Conservation (phyloP, 352 stramenopile genomes). For the Phytophthora ohioensis region DNA sequence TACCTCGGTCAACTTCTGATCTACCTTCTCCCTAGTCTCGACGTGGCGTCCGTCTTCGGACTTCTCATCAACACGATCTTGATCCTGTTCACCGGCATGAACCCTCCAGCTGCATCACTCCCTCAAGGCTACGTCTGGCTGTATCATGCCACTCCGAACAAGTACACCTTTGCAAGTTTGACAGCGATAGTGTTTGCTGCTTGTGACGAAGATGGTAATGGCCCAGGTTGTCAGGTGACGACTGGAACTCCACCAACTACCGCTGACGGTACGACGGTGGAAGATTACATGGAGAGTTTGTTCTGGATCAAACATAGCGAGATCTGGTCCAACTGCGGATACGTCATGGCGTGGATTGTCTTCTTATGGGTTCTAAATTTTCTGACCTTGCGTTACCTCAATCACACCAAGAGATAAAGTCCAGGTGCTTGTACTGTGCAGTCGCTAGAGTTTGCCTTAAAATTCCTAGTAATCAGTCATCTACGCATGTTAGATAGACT, state of each 20-base stretch:
- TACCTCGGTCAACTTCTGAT: constrained; percentile 22
- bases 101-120: constrained; percentile 4
- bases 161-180: constrained; percentile 30
- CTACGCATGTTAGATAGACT: too few species aligned
- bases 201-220: constrained; percentile 7
- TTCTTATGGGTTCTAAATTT: constrained; percentile 43
- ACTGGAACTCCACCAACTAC: constrained; percentile 9
- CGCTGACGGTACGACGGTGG: constrained; percentile 6
- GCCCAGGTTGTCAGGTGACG: constrained; percentile 16
- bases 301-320: constrained; percentile 52
- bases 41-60: constrained; percentile 5
- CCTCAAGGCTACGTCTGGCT: constrained; percentile 22
- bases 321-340: constrained; percentile 34
- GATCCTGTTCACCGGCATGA: constrained; percentile 28
- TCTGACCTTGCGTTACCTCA: constrained; percentile 54
- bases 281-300: constrained; percentile 41
- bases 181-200: constrained; percentile 36
- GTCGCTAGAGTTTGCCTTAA: too few species aligned
- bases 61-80: constrained; percentile 15
- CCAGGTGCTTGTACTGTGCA: background rate
- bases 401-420: constrained; percentile 38
- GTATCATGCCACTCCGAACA: constrained; percentile 11
- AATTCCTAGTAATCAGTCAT: too few species aligned
- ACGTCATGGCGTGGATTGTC: constrained; percentile 43
- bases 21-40: constrained; percentile 13